phyloP scores from a whole-genome alignment of 352 stramenopile species.

The Phytophthora cactorum region DNA sequence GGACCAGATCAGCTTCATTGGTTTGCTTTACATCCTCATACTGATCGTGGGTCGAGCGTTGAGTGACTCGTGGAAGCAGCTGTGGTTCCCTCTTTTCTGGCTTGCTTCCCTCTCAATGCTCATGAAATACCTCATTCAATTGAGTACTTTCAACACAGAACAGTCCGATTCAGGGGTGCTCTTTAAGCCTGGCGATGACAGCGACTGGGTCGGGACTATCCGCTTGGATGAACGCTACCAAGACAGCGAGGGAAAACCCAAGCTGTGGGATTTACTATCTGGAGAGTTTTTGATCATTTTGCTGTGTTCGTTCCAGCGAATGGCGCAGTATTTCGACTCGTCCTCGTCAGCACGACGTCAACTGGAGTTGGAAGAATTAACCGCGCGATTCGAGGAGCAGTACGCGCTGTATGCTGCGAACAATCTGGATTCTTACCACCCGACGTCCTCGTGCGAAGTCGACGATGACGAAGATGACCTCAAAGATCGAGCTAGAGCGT shows the following conservation, averaged over 20 bases:
- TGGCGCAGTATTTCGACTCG: slow-evolving; percentile 76
- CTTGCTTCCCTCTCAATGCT: slow-evolving; percentile 63
- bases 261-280: slow-evolving; percentile 61
- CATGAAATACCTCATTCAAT: slow-evolving; percentile 72
- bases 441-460: slow-evolving; percentile 61
- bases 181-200: slow-evolving; percentile 57
- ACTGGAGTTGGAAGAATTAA: slow-evolving; percentile 44
- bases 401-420: slow-evolving; percentile 50
- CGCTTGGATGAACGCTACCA: slow-evolving; percentile 52
- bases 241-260: slow-evolving; percentile 32
- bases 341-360: slow-evolving; percentile 43
- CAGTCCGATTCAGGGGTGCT: slow-evolving; percentile 31
- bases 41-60: slow-evolving; percentile 64
- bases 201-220: slow-evolving; percentile 65
- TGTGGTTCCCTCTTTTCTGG: slow-evolving; percentile 87
- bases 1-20: slow-evolving; percentile 65
- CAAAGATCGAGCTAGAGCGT: slow-evolving; percentile 46
- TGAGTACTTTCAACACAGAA: slow-evolving; percentile 58
- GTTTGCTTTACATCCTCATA: slow-evolving; percentile 69
- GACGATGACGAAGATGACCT: slow-evolving; percentile 61
- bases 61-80: slow-evolving; percentile 61
- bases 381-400: slow-evolving; percentile 53
- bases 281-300: slow-evolving; percentile 74
- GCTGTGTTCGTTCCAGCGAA: slow-evolving; percentile 75
- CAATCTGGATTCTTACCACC: slow-evolving; percentile 39